Evolutionary conservation across 2,329 filamentous ascomycete genomes (phyloP), one percentile per base, ranked within the genome.

Genomic region (Paracorniculantispora psalliotae): DNA sequence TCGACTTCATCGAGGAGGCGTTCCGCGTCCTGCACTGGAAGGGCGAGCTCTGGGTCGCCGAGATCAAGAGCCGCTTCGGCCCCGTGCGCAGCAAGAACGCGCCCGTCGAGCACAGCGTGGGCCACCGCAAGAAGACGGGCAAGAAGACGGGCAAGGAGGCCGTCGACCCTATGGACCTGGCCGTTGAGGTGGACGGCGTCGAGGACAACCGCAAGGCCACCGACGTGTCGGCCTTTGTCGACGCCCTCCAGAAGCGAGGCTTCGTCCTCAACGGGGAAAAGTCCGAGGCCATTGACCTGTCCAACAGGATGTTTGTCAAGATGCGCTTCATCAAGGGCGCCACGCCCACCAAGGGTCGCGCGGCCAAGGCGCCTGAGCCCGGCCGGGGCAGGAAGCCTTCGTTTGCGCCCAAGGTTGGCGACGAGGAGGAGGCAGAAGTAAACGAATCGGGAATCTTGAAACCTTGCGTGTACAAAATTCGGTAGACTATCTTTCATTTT

Each of bases 281-380:
- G 63, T 73, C 73, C 25, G 69, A 73, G 49, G 84, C 87, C 0
- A 81, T 96, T 10, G 92, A 99, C 75, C 77, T 96, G 68, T 84
- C 82, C 59, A 99, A 99, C 76, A 96, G 89, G 77, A 99, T 99
- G 94, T 99, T 99, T 77, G 93, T 97, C 65, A 91, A 89, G 76
- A 93, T 99, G 91, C 86, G 89, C 67, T 99, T 99, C 73, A 79
- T 92, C 67, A 99, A 97, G 77, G 85, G 82, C n/a, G 85, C 85
- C 21, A 77, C 85, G 47, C 89, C 92, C 0, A 81, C 81, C 2
- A 88, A 86, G 70, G 92, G 92, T 25, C 96, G 96, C 77, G 85
- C 88, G 63, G 84, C 79, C 15, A 79, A 75, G 57, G 69, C 73
- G 15, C 63, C 84, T 66, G 88, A 86, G 19, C 85, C 87, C 73